phyloP scores from a whole-genome alignment of 441 rosid genomes.

The Macaranga tanarius region DNA sequence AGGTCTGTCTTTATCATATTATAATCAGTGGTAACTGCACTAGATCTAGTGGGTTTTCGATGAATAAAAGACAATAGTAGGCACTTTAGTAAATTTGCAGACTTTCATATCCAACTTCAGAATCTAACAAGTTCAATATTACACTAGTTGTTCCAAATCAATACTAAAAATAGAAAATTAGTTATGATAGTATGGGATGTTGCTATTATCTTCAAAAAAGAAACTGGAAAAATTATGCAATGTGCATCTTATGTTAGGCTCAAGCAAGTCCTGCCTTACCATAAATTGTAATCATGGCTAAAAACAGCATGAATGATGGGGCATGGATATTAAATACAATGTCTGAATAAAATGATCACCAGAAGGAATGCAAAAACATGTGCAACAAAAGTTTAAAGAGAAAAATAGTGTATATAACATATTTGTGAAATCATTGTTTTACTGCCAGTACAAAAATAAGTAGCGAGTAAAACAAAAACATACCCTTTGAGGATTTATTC shows the following conservation, averaged over 20 bases:
- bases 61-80: not conserved
- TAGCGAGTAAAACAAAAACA: conserved; percentile 8
- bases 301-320: not conserved
- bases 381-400: not conserved
- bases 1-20: not conserved
- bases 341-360: not conserved
- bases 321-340: not conserved
- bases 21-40: not conserved
- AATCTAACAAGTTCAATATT: not conserved
- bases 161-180: not conserved
- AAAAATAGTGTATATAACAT: not conserved
- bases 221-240: not conserved
- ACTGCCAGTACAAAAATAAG: not conserved
- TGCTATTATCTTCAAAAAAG: not conserved
- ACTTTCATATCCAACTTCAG: not conserved
- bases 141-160: not conserved
- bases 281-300: not conserved
- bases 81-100: not conserved
- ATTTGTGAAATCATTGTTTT: not conserved
- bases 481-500: conserved; percentile 99
- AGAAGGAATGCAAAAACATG: not conserved
- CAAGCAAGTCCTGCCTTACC: not conserved
- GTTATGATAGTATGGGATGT: not conserved
- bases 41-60: not conserved
- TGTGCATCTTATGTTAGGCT: not conserved